A percentile compares a stretch with the other conserved stretches of the same genome.
Conservation (phyloP, 2,329 filamentous ascomycete genomes). For the Colletotrichum echinochloae region DNA sequence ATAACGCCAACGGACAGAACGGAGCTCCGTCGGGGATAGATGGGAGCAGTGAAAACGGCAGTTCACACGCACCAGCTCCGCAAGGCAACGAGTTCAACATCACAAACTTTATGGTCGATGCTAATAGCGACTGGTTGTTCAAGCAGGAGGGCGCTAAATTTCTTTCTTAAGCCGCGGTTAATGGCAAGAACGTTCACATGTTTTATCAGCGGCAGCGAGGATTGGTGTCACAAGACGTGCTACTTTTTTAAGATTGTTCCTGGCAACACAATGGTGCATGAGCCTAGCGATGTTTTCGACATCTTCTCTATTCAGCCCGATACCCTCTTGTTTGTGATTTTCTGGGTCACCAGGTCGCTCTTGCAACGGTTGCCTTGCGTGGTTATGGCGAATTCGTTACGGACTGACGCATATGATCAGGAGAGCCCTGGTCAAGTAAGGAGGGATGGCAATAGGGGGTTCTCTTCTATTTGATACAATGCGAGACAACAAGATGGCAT, state of each 20-base stretch:
- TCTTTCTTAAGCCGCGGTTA: slow-evolving; percentile 12
- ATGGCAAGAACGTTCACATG: background rate
- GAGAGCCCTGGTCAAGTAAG: background rate
- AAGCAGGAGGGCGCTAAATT: slow-evolving; percentile 59
- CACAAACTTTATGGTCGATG: slow-evolving; percentile 81
- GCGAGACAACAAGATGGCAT: background rate
- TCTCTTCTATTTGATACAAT: background rate
- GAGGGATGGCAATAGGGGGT: background rate
- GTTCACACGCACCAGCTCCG: slow-evolving; percentile 47
- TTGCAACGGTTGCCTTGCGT: background rate
- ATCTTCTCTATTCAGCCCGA: background rate
- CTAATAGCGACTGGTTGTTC: slow-evolving; percentile 80
- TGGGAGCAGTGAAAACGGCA: slow-evolving; percentile 42
- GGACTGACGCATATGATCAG: background rate
- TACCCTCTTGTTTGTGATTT: background rate
- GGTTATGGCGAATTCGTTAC: background rate
- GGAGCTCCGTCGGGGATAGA: slow-evolving; percentile 39
- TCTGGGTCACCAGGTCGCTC: background rate
- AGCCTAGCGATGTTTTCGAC: background rate
- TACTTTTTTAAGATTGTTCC: background rate
- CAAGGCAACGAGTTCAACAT: slow-evolving; percentile 77
- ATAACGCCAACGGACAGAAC: slow-evolving; percentile 41
- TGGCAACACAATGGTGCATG: background rate
- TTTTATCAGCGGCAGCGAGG: background rate
- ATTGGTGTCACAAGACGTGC: slow-evolving; percentile 8